These are phyloP conservation scores for Alisma plantagoaquatica DNA, from an alignment of 106 monocot genomes.

Conservation along the genomic window DNA sequence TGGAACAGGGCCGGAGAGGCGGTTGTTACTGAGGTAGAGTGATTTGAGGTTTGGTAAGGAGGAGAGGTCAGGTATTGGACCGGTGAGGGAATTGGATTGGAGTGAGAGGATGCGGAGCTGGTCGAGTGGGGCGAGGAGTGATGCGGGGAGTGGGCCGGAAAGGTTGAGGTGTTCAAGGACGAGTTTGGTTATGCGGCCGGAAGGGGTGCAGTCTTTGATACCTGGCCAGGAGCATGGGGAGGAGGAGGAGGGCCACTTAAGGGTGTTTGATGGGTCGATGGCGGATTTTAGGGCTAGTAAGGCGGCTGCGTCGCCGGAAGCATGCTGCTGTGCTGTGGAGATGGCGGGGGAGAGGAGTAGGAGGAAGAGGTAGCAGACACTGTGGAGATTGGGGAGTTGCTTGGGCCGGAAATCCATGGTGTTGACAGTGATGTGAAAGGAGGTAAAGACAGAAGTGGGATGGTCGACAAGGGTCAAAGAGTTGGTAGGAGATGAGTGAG, in stretches of 20 bases:
- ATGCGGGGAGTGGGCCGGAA: constrained; percentile 31
- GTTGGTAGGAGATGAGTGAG: too few species aligned
- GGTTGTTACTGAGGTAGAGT: constrained; percentile 63
- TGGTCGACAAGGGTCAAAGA: background rate
- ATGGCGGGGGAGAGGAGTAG: constrained; percentile 3
- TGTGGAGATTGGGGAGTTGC: background rate
- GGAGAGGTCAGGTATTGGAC: constrained; percentile 65
- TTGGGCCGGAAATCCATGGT: background rate
- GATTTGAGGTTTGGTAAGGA: constrained; percentile 51
- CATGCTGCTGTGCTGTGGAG: background rate
- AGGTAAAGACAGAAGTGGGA: background rate
- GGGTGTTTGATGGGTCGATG: constrained; percentile 31
- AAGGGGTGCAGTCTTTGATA: constrained; percentile 50
- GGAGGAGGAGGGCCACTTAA: constrained; percentile 33
- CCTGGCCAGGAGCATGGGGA: constrained; percentile 54
- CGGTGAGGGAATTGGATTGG: constrained; percentile 71
- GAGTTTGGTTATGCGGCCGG: constrained; percentile 63
- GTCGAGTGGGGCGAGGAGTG: constrained; percentile 36
- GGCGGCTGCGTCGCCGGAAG: constrained; percentile 32
- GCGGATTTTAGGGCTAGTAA: constrained; percentile 49
- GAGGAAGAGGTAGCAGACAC: constrained; percentile 4
- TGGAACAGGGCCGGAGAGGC: constrained; percentile 63
- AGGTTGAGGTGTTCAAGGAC: constrained; percentile 77
- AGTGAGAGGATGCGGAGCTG: constrained; percentile 88
- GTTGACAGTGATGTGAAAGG: background rate